Conservation (phyloP, 1,284 basidiomycete genomes). For the Rhodotorula sp. region DNA sequence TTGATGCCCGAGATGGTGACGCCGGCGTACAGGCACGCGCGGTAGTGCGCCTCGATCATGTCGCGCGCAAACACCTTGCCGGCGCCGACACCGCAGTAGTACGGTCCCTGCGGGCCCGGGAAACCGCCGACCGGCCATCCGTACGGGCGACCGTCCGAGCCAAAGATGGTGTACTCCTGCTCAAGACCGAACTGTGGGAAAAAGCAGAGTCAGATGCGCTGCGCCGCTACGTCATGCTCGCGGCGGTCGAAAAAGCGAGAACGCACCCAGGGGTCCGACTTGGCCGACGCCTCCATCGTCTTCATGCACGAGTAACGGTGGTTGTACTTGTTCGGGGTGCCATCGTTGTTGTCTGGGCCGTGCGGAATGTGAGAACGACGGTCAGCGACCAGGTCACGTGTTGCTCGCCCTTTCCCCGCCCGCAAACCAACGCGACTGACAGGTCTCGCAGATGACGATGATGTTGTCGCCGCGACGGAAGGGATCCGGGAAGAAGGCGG, state of each 20-base stretch:
- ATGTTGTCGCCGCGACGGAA: constrained; percentile 99
- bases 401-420: background rate
- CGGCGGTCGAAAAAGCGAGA: too few relatives aligned
- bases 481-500: constrained; percentile 96
- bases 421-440: constrained; percentile 9
- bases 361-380: too few relatives aligned
- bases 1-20: constrained; percentile 99
- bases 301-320: constrained; percentile 70
- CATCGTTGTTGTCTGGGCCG: constrained; percentile 82
- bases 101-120: constrained; percentile 98
- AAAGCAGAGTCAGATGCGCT: background rate
- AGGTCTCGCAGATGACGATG: constrained; percentile 65
- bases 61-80: constrained; percentile 99
- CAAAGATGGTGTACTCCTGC: constrained; percentile 99
- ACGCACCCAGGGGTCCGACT: constrained; percentile 87
- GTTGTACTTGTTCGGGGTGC: constrained; percentile 97
- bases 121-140: constrained; percentile 94
- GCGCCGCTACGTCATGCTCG: too few relatives aligned
- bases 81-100: constrained; percentile 99
- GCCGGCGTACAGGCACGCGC: constrained; percentile 89
- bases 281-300: constrained; percentile 81
- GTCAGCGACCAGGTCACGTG: background rate
- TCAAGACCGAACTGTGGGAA: constrained; percentile 60
- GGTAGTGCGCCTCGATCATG: constrained; percentile 98
- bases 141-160: constrained; percentile 83